Conservation (phyloP, 73 alveolate genomes). For the Uronychia setigera region DNA sequence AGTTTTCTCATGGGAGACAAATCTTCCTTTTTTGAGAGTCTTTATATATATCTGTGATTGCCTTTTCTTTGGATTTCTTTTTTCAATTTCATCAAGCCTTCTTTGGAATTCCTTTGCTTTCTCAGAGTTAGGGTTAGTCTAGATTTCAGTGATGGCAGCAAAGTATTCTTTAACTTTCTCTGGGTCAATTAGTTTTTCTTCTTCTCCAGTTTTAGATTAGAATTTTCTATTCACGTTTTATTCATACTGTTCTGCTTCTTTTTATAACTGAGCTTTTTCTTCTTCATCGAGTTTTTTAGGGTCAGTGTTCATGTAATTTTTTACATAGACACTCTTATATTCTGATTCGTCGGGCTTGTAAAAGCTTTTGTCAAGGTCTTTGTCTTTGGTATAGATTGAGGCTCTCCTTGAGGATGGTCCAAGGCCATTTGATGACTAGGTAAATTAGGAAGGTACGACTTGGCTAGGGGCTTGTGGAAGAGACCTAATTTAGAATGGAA, state of each 20-base stretch:
- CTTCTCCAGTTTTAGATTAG: neutral
- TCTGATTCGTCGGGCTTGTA: slow-evolving; percentile 56
- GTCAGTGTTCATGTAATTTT: slow-evolving; percentile 27
- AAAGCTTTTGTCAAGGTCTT: slow-evolving; percentile 29
- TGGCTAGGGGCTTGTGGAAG: too few species aligned
- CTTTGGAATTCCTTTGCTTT: slow-evolving; percentile 37
- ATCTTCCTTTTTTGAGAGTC: slow-evolving; percentile 44
- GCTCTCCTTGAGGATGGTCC: too few species aligned
- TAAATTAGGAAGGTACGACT: too few species aligned
- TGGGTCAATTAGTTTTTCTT: slow-evolving; percentile 1
- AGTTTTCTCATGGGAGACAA: slow-evolving; percentile 14
- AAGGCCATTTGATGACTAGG: too few species aligned
- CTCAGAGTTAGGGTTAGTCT: slow-evolving; percentile 41
- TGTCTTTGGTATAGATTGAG: slow-evolving; percentile 48
- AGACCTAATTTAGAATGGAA: too few species aligned
- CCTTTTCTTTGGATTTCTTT: slow-evolving; percentile 34
- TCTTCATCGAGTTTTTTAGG: slow-evolving; percentile 13
- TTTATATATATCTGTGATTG: slow-evolving; percentile 29
- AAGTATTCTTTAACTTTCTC: slow-evolving; percentile 19
- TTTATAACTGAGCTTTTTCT: slow-evolving; percentile 11
- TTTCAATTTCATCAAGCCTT: slow-evolving; percentile 49
- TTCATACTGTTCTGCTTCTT: slow-evolving; percentile 21
- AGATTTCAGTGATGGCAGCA: slow-evolving; percentile 28
- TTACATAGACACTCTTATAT: slow-evolving; percentile 13
- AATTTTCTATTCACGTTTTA: neutral